A percentile compares a stretch with the other conserved stretches of the same genome.
Conservation (phyloP, 148 eudicot species). For the Selenicereus undatus region DNA sequence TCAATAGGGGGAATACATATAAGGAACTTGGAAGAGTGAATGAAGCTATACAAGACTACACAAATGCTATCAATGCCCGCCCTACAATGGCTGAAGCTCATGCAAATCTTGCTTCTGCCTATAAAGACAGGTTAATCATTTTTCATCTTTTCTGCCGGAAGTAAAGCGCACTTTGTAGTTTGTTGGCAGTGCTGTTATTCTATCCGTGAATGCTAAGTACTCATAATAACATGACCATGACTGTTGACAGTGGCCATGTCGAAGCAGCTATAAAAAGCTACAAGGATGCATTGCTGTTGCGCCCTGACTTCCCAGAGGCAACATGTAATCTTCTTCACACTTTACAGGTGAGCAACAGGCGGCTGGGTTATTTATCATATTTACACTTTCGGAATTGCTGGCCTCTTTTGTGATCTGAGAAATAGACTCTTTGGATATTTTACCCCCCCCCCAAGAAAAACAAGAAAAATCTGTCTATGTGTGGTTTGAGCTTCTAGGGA, state of each 20-base stretch:
- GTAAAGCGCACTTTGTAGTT: neutral
- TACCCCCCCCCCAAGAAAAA: too few species aligned
- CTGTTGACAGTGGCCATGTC: constrained; percentile 61
- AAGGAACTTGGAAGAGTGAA: constrained; percentile 89
- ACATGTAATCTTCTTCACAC: constrained; percentile 96
- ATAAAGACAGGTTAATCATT: constrained; percentile 70
- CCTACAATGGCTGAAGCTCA: constrained; percentile 98
- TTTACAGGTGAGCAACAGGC: constrained; percentile 55
- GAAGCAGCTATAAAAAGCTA: constrained; percentile 87
- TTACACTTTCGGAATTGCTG: neutral
- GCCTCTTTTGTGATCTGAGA: constrained; percentile 1
- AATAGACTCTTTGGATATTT: neutral
- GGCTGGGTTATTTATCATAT: neutral
- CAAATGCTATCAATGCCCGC: constrained; percentile 69
- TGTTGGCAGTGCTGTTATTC: neutral
- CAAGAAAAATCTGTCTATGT: neutral
- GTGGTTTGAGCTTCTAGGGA: neutral
- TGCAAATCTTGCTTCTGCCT: constrained; percentile 96
- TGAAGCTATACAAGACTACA: constrained; percentile 95
- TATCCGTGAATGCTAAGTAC: neutral
- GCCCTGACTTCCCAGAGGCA: constrained; percentile 96
- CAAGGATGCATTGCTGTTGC: constrained; percentile 67
- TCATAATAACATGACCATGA: neutral
- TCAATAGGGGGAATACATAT: constrained; percentile 85
- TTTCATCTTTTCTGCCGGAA: constrained; percentile 7